Evolutionary conservation across 441 rosid species (phyloP), one percentile per base, ranked within the genome.

Genomic region (Lepidium campestre): DNA sequence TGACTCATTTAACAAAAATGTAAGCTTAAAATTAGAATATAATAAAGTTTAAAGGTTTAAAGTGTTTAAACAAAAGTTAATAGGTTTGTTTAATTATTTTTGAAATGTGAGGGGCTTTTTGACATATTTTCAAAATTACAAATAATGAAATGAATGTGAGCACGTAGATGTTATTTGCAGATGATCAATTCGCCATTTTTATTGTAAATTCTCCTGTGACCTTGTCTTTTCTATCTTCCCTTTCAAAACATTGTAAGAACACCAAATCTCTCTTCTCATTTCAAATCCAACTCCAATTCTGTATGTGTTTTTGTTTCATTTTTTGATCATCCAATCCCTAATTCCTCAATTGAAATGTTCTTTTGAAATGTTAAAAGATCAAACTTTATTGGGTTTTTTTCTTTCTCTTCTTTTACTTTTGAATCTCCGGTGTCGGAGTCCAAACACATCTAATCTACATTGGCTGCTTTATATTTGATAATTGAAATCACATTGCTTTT

Each of bases 161-260:
- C 75, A 71, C 70, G 70, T 46, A 47, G 55, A 55, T 41, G 57
- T 42, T 36, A 35, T 41, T 60, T 13, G 73, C 73, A 59, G 48
- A 50, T 52, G n/a, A 19, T 37, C 56, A 53, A 29, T 35, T 62
- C 36, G 20, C 58, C 58, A 32, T 32, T 61, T 31, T 34, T 32
- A 18, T 54, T 40, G 31, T 2, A 50, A 62, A 45, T 1, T 42
- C 57, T 35, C 14, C 34, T 41, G 34, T 27, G 35, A 10, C 27
- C 1, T 46, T 9, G 40, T 42, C 50, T 41, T 29, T 4, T 31
- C 61, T 27, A 20, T 45, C 63, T 12, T 42, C 53, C 60, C 31
- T 57, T 56, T 13, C 50, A 5, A 25, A 37, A 46, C 10, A 63
- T 59, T 49, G 77, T 73, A 66, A 73, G 72, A 73, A 73, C 62